Evolutionary conservation across 2,329 filamentous ascomycete species (phyloP).

Genomic region (Ustilaginoidea virens): DNA sequence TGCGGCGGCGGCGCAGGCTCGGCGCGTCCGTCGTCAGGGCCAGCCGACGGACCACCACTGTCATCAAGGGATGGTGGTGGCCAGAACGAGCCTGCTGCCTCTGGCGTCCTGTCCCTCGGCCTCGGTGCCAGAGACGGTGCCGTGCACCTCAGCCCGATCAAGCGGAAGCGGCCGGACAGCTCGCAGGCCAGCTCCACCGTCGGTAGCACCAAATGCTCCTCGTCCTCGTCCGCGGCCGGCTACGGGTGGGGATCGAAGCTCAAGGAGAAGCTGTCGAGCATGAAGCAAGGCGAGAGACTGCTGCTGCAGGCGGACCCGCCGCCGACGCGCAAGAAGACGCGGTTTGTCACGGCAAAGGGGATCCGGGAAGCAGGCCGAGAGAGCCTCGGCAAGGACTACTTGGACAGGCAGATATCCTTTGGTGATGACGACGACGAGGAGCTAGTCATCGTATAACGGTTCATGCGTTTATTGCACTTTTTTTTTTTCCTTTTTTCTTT

Average conservation of each 20-base stretch:
- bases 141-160: constrained; percentile 42
- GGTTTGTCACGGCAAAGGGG: constrained; percentile 65
- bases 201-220: constrained; percentile 10
- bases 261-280: constrained; percentile 39
- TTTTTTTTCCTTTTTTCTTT: too few species aligned
- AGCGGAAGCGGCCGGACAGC: constrained; percentile 43
- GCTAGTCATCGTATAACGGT: constrained; percentile 30
- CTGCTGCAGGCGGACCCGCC: constrained; percentile 13
- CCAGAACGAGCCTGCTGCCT: constrained; percentile 15
- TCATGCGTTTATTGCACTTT: too few species aligned
- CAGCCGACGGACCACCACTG: constrained; percentile 2
- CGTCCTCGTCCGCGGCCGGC: constrained; percentile 7
- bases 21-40: neutral
- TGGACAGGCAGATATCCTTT: constrained; percentile 18
- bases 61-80: too few species aligned
- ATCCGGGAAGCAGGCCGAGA: constrained; percentile 65
- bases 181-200: constrained; percentile 19
- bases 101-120: constrained; percentile 25
- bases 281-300: constrained; percentile 45
- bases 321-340: constrained; percentile 55
- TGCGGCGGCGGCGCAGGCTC: constrained; percentile 1
- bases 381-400: constrained; percentile 44
- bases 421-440: constrained; percentile 34
- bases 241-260: constrained; percentile 44
- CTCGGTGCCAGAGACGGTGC: constrained; percentile 21